Evolutionary conservation across 2,329 filamentous ascomycete genomes (phyloP).

Genomic region (Fusarium sp.): DNA sequence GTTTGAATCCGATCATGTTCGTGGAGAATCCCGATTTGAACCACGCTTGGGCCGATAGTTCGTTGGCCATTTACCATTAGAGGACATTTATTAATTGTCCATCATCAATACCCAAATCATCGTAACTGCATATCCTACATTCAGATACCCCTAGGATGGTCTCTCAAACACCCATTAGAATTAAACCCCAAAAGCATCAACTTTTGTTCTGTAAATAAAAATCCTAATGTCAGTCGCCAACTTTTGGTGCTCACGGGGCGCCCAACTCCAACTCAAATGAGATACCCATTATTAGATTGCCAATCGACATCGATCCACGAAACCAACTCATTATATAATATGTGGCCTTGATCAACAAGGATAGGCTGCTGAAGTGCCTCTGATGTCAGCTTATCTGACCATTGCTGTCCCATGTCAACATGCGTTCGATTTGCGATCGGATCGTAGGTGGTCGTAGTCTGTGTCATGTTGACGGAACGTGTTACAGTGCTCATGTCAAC

Average conservation of each 20-base stretch:
- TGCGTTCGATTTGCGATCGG: conserved; percentile 26
- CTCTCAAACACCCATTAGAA: neutral
- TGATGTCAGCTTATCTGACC: conserved; percentile 28
- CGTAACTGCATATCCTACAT: neutral
- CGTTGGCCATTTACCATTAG: neutral
- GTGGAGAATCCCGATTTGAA: neutral
- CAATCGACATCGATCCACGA: conserved; percentile 51
- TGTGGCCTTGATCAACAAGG: conserved; percentile 43
- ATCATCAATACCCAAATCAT: neutral
- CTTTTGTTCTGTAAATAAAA: neutral
- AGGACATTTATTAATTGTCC: neutral
- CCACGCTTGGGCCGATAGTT: neutral
- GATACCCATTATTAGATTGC: conserved; percentile 42
- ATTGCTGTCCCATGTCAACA: conserved; percentile 35
- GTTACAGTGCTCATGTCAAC: conserved; percentile 4
- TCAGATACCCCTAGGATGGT: neutral
- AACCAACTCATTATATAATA: conserved; percentile 48
- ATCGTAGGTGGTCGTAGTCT: conserved; percentile 26
- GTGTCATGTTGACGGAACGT: conserved; percentile 3
- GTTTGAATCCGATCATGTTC: neutral
- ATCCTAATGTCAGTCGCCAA: neutral
- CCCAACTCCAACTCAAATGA: conserved; percentile 24
- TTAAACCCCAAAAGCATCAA: neutral
- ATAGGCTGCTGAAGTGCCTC: conserved; percentile 38
- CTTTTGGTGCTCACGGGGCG: neutral